Evolutionary conservation across 352 stramenopile genomes (phyloP).

Genomic region (Blastocystis sp.): DNA sequence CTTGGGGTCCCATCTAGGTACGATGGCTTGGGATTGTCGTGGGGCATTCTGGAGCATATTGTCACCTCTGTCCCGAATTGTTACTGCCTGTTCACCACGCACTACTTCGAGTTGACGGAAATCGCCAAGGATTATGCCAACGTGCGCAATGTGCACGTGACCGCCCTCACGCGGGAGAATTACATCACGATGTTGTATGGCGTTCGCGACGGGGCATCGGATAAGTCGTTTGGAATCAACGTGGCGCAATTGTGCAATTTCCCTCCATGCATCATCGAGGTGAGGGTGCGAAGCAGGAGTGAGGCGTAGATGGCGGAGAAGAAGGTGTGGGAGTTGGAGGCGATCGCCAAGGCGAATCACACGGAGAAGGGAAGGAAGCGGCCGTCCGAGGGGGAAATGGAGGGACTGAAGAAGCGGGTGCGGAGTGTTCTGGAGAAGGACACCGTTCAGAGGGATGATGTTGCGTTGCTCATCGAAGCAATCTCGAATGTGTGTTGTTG

Average conservation of each 20-base stretch:
- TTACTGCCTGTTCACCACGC: slow-evolving; percentile 91
- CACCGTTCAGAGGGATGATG: not conserved
- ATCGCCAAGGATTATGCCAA: slow-evolving; percentile 81
- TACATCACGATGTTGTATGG: slow-evolving; percentile 84
- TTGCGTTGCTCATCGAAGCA: not conserved
- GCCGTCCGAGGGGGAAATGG: not conserved
- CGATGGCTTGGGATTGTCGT: slow-evolving; percentile 81
- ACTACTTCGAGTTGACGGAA: slow-evolving; percentile 97
- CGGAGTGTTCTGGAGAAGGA: not conserved
- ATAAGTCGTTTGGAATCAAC: slow-evolving; percentile 96
- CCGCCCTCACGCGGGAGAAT: slow-evolving; percentile 77
- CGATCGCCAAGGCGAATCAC: slow-evolving; percentile 52
- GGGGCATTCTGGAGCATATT: slow-evolving; percentile 94
- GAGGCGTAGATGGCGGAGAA: slow-evolving; percentile 40
- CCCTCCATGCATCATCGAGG: slow-evolving; percentile 84
- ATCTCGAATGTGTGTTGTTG: not conserved
- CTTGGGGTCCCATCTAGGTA: slow-evolving; percentile 56
- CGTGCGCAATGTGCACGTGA: slow-evolving; percentile 91
- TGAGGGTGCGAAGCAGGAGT: slow-evolving; percentile 72
- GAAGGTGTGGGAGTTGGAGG: slow-evolving; percentile 61
- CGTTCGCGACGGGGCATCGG: slow-evolving; percentile 87
- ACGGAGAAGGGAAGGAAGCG: slow-evolving; percentile 4
- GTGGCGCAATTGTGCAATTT: slow-evolving; percentile 94
- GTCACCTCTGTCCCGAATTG: slow-evolving; percentile 79
- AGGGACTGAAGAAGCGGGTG: slow-evolving; percentile 8